A percentile compares a stretch with the other conserved stretches of the same genome.
Conservation (phyloP, 2,329 filamentous ascomycete genomes). For the Claviceps spartinae region DNA sequence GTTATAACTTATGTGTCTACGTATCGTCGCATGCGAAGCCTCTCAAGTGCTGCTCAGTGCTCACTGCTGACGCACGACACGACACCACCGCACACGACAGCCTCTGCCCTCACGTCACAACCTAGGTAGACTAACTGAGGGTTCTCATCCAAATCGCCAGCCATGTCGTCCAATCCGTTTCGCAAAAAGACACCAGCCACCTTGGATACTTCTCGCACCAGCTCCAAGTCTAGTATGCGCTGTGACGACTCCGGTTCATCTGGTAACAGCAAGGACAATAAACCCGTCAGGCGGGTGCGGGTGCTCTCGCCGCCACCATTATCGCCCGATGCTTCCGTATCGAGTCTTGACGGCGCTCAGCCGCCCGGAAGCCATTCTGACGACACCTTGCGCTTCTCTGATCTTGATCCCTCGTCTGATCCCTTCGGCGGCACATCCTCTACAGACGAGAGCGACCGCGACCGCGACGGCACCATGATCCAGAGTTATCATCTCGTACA, state of each 20-base stretch:
- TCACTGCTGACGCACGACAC: not conserved
- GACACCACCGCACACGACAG: not conserved
- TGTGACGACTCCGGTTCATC: slow-evolving; percentile 3
- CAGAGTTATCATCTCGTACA: not conserved
- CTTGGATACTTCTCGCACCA: slow-evolving; percentile 9
- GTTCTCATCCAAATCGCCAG: not conserved
- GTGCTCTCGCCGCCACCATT: slow-evolving; percentile 50
- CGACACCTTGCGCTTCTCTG: slow-evolving; percentile 9
- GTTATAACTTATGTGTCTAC: not conserved
- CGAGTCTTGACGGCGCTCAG: slow-evolving; percentile 18
- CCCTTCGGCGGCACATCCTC: slow-evolving; percentile 18
- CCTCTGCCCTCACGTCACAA: not conserved
- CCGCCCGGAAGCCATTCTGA: slow-evolving; percentile 14
- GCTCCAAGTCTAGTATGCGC: slow-evolving; percentile 11
- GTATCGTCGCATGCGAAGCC: not conserved
- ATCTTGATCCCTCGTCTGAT: slow-evolving; percentile 10
- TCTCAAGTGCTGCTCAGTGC: not conserved
- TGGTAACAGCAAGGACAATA: slow-evolving; percentile 17
- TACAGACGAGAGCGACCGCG: slow-evolving; percentile 17
- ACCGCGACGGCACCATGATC: slow-evolving; percentile 14
- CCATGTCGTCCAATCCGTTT: slow-evolving; percentile 14
- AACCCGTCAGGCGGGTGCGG: slow-evolving; percentile 53
- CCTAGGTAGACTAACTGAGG: not conserved
- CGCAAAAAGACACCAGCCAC: slow-evolving; percentile 10
- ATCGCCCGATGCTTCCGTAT: slow-evolving; percentile 37